Conservation (phyloP, 2,329 filamentous ascomycete species). For the Fusarium euwallaceae region DNA sequence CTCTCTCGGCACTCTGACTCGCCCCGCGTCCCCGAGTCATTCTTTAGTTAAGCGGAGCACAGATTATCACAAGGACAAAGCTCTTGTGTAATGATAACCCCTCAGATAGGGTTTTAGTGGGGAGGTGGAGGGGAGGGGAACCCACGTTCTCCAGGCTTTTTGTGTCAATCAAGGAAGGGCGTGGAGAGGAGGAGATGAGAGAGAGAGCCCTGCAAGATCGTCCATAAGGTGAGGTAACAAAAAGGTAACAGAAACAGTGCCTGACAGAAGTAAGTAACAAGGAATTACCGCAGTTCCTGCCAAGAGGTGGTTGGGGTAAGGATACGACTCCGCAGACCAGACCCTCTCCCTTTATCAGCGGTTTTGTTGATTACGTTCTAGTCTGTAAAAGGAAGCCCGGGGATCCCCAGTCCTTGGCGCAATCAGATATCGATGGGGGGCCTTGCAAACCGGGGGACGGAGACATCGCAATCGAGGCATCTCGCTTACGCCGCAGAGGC, state of each 20-base stretch:
- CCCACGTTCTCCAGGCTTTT: neutral
- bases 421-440: neutral
- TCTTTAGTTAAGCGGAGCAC: neutral
- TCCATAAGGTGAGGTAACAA: conserved; percentile 23
- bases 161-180: neutral
- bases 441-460: neutral
- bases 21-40: neutral
- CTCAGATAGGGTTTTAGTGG: neutral
- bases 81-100: conserved; percentile 3
- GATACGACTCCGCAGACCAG: neutral
- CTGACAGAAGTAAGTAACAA: neutral
- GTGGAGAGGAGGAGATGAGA: neutral
- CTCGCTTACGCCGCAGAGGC: neutral
- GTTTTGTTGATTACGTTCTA: neutral
- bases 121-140: neutral
- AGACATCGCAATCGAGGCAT: neutral
- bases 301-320: conserved; percentile 17
- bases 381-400: conserved; percentile 2
- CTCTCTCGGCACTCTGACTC: neutral
- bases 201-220: neutral
- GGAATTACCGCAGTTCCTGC: conserved; percentile 6
- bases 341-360: neutral
- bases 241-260: conserved; percentile 24
- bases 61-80: neutral
- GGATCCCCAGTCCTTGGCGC: neutral